These are phyloP conservation scores for Blastocystis sp. DNA, from an alignment of 352 stramenopile genomes.

Conservation along the genomic window DNA sequence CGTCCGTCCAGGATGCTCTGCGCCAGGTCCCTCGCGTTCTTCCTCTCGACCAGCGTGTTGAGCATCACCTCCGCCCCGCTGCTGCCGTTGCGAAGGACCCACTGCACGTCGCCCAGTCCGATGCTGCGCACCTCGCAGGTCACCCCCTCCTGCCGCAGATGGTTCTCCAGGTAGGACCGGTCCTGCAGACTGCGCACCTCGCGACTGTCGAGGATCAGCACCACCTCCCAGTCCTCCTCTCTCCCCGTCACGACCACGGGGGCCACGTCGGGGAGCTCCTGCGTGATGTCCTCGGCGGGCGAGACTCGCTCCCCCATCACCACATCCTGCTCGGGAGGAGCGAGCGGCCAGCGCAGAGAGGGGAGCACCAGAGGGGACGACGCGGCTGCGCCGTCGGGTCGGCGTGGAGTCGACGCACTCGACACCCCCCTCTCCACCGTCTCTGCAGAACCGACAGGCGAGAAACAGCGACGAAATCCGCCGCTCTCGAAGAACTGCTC, in stretches of 20 bases:
- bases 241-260: neutral
- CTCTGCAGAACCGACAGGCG: neutral
- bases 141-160: constrained; percentile 63
- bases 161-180: constrained; percentile 41
- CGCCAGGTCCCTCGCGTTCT: constrained; percentile 64
- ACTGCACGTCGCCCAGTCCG: constrained; percentile 65
- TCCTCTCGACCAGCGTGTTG: constrained; percentile 65
- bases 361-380: neutral
- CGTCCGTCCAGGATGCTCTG: constrained; percentile 65
- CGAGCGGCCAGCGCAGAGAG: neutral
- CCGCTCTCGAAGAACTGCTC: neutral
- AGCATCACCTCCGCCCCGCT: constrained; percentile 62
- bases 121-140: constrained; percentile 63
- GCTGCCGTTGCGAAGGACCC: constrained; percentile 52
- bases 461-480: neutral
- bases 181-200: constrained; percentile 58
- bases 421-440: neutral
- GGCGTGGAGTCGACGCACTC: neutral
- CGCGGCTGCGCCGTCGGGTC: neutral
- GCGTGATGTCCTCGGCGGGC: neutral
- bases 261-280: neutral
- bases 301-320: neutral
- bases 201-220: constrained; percentile 47
- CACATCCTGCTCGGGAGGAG: neutral
- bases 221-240: constrained; percentile 54